These are phyloP conservation scores for Bryoglossum gracile DNA, from an alignment of 495 filamentous ascomycete genomes.

Conservation along the genomic window DNA sequence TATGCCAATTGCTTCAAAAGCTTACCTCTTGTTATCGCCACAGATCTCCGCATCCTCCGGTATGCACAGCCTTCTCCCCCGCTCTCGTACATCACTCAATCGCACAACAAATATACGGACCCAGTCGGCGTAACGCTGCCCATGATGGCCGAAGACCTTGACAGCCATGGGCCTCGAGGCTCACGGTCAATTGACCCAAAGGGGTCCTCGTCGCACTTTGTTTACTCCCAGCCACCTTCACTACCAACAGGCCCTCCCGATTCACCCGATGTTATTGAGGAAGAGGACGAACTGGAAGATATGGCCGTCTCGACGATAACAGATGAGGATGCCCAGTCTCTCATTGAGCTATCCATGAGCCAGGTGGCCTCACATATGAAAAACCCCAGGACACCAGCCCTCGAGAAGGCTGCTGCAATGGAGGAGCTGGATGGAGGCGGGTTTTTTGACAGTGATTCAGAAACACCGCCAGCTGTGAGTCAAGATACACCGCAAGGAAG, in stretches of 20 bases:
- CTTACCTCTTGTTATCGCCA: too few species aligned
- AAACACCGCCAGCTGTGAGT: slow-evolving; percentile 20
- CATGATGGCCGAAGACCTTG: too few species aligned
- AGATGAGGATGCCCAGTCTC: slow-evolving; percentile 48
- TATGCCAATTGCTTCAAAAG: too few species aligned
- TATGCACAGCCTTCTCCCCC: too few species aligned
- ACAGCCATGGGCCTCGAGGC: too few species aligned
- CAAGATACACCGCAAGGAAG: slow-evolving; percentile 18
- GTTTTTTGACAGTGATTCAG: slow-evolving; percentile 38
- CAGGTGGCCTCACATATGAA: slow-evolving; percentile 63
- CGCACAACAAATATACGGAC: too few species aligned
- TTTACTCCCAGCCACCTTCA: background rate
- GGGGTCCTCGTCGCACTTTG: too few species aligned
- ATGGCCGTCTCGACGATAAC: slow-evolving; percentile 12
- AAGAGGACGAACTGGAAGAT: slow-evolving; percentile 10
- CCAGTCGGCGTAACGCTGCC: too few species aligned
- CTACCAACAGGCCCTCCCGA: background rate
- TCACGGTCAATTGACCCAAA: too few species aligned
- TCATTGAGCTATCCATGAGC: slow-evolving; percentile 74
- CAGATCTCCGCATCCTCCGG: too few species aligned
- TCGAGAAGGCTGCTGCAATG: slow-evolving; percentile 67
- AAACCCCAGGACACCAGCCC: slow-evolving; percentile 61
- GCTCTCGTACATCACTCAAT: too few species aligned
- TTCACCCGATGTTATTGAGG: slow-evolving; percentile 5
- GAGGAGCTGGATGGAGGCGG: slow-evolving; percentile 47